These are phyloP conservation scores for Solanum medicagineum DNA, from an alignment of 257 asterid genomes.

Conservation along the genomic window DNA sequence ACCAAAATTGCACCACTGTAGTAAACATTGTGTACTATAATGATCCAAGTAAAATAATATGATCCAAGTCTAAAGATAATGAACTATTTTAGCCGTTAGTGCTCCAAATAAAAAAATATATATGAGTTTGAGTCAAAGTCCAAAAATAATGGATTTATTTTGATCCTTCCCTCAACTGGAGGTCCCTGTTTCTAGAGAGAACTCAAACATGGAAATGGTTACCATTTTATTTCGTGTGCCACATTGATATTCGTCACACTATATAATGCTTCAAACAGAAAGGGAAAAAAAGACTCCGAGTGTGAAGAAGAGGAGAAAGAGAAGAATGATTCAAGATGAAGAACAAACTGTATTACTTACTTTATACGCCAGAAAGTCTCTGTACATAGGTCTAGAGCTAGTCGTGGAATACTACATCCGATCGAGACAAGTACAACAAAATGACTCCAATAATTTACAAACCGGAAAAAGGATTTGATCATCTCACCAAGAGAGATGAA, in stretches of 20 bases:
- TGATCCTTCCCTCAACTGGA: too few species aligned
- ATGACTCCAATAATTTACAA: neutral
- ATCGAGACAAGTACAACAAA: neutral
- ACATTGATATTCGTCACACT: neutral
- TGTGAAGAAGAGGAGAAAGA: neutral
- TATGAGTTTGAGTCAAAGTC: too few species aligned
- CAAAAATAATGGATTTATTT: too few species aligned
- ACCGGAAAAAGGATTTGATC: neutral
- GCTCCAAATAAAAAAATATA: too few species aligned
- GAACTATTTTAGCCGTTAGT: too few species aligned
- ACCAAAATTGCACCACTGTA: too few species aligned
- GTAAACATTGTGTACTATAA: too few species aligned
- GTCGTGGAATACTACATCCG: neutral
- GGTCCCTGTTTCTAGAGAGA: too few species aligned
- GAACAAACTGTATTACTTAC: neutral
- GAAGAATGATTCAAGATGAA: neutral
- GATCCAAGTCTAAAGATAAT: too few species aligned
- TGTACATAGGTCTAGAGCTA: neutral
- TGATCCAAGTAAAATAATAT: too few species aligned
- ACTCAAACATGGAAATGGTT: neutral
- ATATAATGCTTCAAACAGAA: too few species aligned
- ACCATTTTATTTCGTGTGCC: neutral
- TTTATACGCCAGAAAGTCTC: neutral
- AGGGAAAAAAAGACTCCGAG: neutral
- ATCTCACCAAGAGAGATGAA: neutral